Percentiles rank a stretch among this genome's conserved stretches.
Conservation (phyloP, 2,329 filamentous ascomycete genomes). For the Neonectria ditissima region DNA sequence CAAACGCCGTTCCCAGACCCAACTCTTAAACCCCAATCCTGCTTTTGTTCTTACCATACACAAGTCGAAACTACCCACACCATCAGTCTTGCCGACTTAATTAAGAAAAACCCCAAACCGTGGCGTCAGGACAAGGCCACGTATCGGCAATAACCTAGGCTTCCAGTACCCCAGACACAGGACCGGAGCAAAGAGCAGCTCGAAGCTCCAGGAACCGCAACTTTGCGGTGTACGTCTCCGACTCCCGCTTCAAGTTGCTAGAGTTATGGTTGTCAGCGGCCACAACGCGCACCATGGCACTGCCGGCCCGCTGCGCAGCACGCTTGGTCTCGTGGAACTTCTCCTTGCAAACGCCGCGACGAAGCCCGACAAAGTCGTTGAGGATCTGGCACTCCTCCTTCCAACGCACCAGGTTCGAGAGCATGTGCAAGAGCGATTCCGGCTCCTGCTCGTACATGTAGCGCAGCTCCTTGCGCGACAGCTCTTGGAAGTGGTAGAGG, state of each 20-base stretch:
- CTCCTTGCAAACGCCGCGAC: background rate
- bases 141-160: background rate
- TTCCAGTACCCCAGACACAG: background rate
- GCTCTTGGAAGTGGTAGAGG: slow-evolving; percentile 17
- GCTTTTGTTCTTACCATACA: background rate
- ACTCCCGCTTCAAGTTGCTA: too few relatives aligned
- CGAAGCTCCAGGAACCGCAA: background rate
- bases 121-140: background rate
- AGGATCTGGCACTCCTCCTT: slow-evolving; percentile 29
- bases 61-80: background rate
- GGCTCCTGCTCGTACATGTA: slow-evolving; percentile 31
- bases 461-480: slow-evolving; percentile 19
- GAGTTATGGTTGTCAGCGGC: background rate
- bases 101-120: background rate
- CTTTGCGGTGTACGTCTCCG: background rate
- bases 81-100: background rate
- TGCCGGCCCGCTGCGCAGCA: slow-evolving; percentile 29
- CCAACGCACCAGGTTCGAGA: slow-evolving; percentile 14
- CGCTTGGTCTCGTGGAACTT: slow-evolving; percentile 22
- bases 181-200: background rate
- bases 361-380: slow-evolving; percentile 36
- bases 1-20: background rate
- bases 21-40: background rate
- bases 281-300: slow-evolving; percentile 23
- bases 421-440: slow-evolving; percentile 17